phyloP scores from a whole-genome alignment of 495 filamentous ascomycete species.

The Viridothelium virens region DNA sequence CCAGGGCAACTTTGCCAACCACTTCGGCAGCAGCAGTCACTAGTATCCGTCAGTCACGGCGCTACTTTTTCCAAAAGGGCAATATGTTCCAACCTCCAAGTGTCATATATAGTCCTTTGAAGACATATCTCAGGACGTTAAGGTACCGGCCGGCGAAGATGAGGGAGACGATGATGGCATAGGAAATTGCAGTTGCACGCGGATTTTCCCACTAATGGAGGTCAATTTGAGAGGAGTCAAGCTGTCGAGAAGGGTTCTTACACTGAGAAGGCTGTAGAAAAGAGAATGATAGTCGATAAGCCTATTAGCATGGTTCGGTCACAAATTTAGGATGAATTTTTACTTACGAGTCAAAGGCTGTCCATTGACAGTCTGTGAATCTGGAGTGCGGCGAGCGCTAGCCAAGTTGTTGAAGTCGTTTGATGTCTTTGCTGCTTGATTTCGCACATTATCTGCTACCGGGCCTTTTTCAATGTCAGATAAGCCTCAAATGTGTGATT shows the following conservation, averaged over 20 bases:
- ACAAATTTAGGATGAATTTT: slow-evolving; percentile 2
- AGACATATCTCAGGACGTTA: slow-evolving; percentile 74
- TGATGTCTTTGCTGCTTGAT: slow-evolving; percentile 61
- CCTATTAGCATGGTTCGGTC: slow-evolving; percentile 13
- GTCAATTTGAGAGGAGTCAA: slow-evolving; percentile 28
- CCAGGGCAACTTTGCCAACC: slow-evolving; percentile 65
- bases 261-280: slow-evolving; percentile 80
- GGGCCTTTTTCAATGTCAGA: slow-evolving; percentile 47
- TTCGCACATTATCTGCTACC: slow-evolving; percentile 67
- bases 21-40: slow-evolving; percentile 71
- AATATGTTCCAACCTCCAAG: slow-evolving; percentile 43
- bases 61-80: not conserved
- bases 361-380: slow-evolving; percentile 64
- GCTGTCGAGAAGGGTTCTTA: slow-evolving; percentile 34
- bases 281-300: slow-evolving; percentile 79
- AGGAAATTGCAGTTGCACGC: slow-evolving; percentile 80
- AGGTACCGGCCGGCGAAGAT: slow-evolving; percentile 90
- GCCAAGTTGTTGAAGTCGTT: slow-evolving; percentile 70
- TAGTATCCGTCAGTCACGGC: slow-evolving; percentile 33
- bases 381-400: slow-evolving; percentile 58
- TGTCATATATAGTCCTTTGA: slow-evolving; percentile 71
- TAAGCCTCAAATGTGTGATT: slow-evolving; percentile 13
- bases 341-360: slow-evolving; percentile 74
- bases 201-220: slow-evolving; percentile 55
- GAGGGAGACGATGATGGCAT: slow-evolving; percentile 59